phyloP scores from a whole-genome alignment of 352 stramenopile species.

The Phytophthora nicotianae region DNA sequence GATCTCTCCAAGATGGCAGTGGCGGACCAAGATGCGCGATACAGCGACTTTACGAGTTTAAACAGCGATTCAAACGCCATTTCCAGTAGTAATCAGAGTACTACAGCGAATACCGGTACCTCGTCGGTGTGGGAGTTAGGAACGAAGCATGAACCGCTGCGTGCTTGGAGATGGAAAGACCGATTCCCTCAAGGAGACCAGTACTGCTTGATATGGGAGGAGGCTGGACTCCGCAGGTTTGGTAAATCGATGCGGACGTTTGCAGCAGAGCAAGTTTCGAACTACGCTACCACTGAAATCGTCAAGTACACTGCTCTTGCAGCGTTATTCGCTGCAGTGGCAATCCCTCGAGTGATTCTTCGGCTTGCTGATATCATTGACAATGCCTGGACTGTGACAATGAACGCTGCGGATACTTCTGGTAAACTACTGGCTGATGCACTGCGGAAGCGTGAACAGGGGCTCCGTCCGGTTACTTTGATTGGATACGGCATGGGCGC shows the following conservation, averaged over 20 bases:
- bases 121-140: slow-evolving; percentile 37
- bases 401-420: slow-evolving; percentile 74
- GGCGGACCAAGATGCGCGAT: slow-evolving; percentile 31
- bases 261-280: slow-evolving; percentile 65
- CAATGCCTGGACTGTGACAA: slow-evolving; percentile 84
- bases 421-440: slow-evolving; percentile 78
- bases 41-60: slow-evolving; percentile 37
- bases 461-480: slow-evolving; percentile 86
- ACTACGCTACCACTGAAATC: slow-evolving; percentile 74
- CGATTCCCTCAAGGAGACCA: slow-evolving; percentile 83
- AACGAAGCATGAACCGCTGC: slow-evolving; percentile 43
- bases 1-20: slow-evolving; percentile 36
- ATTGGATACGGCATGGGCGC: slow-evolving; percentile 91
- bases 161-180: slow-evolving; percentile 86
- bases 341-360: slow-evolving; percentile 75
- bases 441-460: slow-evolving; percentile 70
- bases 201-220: slow-evolving; percentile 83
- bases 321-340: slow-evolving; percentile 73
- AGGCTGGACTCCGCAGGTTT: slow-evolving; percentile 71
- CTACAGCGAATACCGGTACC: slow-evolving; percentile 9
- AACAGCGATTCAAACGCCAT: slow-evolving; percentile 44
- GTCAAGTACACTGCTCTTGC: slow-evolving; percentile 80
- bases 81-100: slow-evolving; percentile 27
- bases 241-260: slow-evolving; percentile 85
- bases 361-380: slow-evolving; percentile 81